Base-by-base conservation (phyloP, 2,329 filamentous ascomycete species). In the Aspergillus intermedius region DNA sequence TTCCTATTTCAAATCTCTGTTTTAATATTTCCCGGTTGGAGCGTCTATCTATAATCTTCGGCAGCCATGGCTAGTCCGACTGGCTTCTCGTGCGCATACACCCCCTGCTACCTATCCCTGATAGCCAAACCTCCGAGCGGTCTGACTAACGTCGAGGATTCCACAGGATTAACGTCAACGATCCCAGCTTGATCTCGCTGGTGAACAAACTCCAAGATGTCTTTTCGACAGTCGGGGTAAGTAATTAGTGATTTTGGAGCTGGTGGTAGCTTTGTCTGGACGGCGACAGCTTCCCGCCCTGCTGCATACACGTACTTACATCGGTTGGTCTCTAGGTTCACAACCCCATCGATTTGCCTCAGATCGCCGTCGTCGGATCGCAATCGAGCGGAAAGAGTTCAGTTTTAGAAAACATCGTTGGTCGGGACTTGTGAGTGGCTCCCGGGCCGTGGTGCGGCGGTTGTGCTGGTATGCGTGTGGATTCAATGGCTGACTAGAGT, bases 141-240 rank as follows among this genome's bases (percentile, higher is more conserved):
- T 37, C 57, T 55, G 52, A 55, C 60, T 63, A 58, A 63, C 53
- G 40, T 51, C 45, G 51, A 50, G 47, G 40, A 56, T 48, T 37
- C 22, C 50, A 58, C 65, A 86, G 82, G 60, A 84, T 86, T 69
- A 86, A 86, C 67, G 83, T 86, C 53, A 86, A 86, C 66, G 83
- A 86, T 62, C 83, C 83, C 22, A 77, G 77, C 56, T 75, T 86
- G 60, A 86, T 86, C 62, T 84, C 83, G 28, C 86, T 97, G 61
- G 93, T 98, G 69, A 98, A 98, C 79, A 97, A 95, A 78, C 84
- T 98, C 43, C 93, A 98, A 71, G 93, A 98, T 88, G 93, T 98
- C 61, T 98, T 98, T 70, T 86, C 91, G 54, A 97, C 93, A 39
- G 93, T 98, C 61, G 93, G 93, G 61, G 83, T 86, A 77, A 59